Evolutionary conservation across 2,329 filamentous ascomycete species (phyloP).

Genomic region (Raffaelea albimanens): DNA sequence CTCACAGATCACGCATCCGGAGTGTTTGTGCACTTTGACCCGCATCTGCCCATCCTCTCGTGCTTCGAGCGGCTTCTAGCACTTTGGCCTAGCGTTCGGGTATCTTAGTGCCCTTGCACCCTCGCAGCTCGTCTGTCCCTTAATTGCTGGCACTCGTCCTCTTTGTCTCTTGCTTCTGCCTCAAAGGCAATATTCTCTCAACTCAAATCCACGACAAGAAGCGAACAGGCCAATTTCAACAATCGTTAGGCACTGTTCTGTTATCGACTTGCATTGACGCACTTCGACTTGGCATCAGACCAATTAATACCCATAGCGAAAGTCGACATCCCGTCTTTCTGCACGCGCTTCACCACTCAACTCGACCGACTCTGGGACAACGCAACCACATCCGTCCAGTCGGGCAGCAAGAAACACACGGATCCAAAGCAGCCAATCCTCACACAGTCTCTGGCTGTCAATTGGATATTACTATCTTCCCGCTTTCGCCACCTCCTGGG

Average conservation of each 20-base stretch:
- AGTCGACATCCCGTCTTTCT: background rate
- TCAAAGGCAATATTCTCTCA: too few species aligned
- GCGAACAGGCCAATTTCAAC: too few species aligned
- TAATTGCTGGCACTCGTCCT: background rate
- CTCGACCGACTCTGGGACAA: too few species aligned
- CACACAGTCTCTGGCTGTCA: too few species aligned
- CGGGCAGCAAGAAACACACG: background rate
- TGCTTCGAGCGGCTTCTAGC: conserved; percentile 11
- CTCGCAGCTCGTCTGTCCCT: background rate
- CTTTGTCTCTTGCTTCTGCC: background rate
- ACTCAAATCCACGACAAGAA: too few species aligned
- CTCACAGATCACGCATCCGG: background rate
- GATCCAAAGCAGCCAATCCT: background rate
- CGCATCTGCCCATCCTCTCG: too few species aligned
- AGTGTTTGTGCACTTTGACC: background rate
- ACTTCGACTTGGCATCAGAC: too few species aligned
- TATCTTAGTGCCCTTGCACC: background rate
- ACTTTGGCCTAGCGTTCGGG: background rate
- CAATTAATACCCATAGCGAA: too few species aligned
- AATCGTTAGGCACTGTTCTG: too few species aligned
- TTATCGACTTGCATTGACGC: too few species aligned
- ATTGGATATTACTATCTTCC: background rate
- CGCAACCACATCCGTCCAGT: too few species aligned
- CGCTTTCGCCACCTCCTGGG: background rate
- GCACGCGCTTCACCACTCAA: too few species aligned